Evolutionary conservation across 2,329 filamentous ascomycete species (phyloP), one percentile per base, ranked within the genome.

Genomic region (Polychaeton citri): DNA sequence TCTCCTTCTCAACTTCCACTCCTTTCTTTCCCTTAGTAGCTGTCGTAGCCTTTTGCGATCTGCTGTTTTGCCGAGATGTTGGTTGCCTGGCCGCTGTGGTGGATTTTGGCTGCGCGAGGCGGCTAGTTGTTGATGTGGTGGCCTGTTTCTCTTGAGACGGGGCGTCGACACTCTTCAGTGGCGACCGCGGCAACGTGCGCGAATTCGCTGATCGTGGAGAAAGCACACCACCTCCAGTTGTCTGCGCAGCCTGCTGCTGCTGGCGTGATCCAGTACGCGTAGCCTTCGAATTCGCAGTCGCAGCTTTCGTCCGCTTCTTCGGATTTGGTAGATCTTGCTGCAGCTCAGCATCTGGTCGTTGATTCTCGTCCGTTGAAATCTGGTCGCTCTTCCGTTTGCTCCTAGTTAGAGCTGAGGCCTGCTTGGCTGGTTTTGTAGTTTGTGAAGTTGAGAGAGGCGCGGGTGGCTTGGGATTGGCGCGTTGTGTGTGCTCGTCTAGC

Each of bases 161-260:
- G 5, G 45, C 39, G 20, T 10, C 12, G 13, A 10, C 18, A 10
- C 45, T 24, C 57, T 50, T 67, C 38, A 69, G 50, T 1, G 69
- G 70, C 1, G 70, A 72, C 33, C 74, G 71, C 15, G 72, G 72
- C 16, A 72, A 63, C 12, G 81, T 69, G 35, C 82, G 76, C 5
- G 81, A 81, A 53, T 93, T 93, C 39, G 80, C 79, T 0, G 83
- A 87, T 35, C 82, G 80, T 2, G 85, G 85, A 2, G 86, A 93
- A 2, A 93, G 67, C 24, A 92, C 71, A 4, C 30, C 30, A 19
- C 12, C 30, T 17, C 10, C 18, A 55, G 80, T 69, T 34, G 68
- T 36, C 5, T 48, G 47, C 9, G 40, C 45, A 16, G 40, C 12
- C 4, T 10, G 24, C 33, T 33, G 61, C 17, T 47, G 43, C 46